These are phyloP conservation scores for Annona squamosa DNA, from an alignment of 164 flowering plant species.

Conservation along the genomic window DNA sequence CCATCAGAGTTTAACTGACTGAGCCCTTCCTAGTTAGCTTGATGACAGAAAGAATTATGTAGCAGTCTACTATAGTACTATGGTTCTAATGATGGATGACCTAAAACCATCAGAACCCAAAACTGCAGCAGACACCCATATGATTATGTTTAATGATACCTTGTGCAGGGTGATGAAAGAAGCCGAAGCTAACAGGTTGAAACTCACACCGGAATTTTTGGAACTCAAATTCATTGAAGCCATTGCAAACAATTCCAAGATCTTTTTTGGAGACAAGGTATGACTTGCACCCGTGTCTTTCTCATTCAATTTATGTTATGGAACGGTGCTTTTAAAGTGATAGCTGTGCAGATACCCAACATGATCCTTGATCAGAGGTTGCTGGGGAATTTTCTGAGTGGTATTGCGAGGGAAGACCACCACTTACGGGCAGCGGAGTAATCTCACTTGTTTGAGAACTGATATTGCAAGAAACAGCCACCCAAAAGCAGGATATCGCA, in stretches of 20 bases:
- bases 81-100: background rate
- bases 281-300: background rate
- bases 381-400: constrained; percentile 56
- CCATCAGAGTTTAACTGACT: background rate
- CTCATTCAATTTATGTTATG: background rate
- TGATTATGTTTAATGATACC: background rate
- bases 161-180: constrained; percentile 56
- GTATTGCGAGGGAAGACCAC: constrained; percentile 1
- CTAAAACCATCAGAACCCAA: background rate
- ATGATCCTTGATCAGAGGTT: constrained; percentile 83
- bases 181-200: constrained; percentile 89
- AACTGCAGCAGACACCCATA: background rate
- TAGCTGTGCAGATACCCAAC: constrained; percentile 55
- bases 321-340: background rate
- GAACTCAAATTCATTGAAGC: constrained; percentile 86
- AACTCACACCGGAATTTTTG: constrained; percentile 74
- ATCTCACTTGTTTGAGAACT: background rate
- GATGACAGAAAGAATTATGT: background rate
- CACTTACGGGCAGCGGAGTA: background rate
- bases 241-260: constrained; percentile 77
- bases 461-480: too few species aligned
- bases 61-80: background rate
- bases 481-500: too few species aligned
- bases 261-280: constrained; percentile 91
- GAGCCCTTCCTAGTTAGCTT: background rate